Conservation (phyloP, 2,329 filamentous ascomycete genomes). For the Rhinocladiella mackenziei region DNA sequence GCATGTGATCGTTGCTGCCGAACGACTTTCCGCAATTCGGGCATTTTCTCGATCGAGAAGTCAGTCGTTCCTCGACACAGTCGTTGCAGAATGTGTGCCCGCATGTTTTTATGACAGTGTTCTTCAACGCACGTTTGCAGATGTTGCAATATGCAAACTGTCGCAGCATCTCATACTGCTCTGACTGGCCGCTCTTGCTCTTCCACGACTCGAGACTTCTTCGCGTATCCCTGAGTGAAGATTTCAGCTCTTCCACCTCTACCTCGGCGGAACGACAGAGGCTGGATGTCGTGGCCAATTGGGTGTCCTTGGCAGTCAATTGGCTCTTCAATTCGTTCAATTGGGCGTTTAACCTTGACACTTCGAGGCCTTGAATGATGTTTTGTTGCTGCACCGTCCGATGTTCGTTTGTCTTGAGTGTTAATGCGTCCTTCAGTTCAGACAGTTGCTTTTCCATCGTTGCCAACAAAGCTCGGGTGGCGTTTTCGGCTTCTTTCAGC, state of each 20-base stretch:
- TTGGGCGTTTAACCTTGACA: conserved; percentile 64
- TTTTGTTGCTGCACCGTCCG: conserved; percentile 69
- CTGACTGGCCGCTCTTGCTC: conserved; percentile 32
- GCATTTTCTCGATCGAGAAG: conserved; percentile 89
- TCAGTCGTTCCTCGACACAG: conserved; percentile 84
- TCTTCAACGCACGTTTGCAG: conserved; percentile 89
- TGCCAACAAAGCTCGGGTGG: conserved; percentile 68
- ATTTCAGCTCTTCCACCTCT: conserved; percentile 75
- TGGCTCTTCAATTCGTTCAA: conserved; percentile 70
- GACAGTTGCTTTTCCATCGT: conserved; percentile 89
- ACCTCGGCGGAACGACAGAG: conserved; percentile 58
- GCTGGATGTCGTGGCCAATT: conserved; percentile 60
- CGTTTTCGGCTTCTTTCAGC: conserved; percentile 82
- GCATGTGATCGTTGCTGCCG: conserved; percentile 85
- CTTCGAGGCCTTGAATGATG: conserved; percentile 64
- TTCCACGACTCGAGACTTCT: conserved; percentile 86
- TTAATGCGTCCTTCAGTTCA: conserved; percentile 75
- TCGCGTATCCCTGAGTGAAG: conserved; percentile 70
- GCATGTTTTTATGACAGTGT: conserved; percentile 87
- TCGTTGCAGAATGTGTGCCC: conserved; percentile 90
- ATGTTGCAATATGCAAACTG: conserved; percentile 77
- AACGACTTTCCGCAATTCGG: conserved; percentile 91
- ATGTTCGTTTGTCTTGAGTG: conserved; percentile 65
- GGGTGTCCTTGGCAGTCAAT: conserved; percentile 71
- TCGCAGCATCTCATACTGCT: conserved; percentile 25